A percentile compares a stretch with the other conserved stretches of the same genome.
Evolutionary conservation across 1,139 yeast species (phyloP).

Genomic region (Candida sp.): DNA sequence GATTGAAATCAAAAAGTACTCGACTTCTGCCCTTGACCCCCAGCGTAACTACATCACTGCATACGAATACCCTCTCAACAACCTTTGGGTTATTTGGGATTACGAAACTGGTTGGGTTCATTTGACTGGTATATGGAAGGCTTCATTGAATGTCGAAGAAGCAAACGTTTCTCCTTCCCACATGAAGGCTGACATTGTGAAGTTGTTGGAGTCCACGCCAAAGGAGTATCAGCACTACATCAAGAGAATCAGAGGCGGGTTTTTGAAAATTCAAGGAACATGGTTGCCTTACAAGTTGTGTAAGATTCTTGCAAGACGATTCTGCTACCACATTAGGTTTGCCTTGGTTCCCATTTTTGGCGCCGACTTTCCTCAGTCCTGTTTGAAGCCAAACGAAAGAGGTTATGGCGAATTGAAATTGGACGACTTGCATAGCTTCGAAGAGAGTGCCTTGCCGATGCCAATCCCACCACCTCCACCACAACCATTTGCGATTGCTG

Average conservation of each 20-base stretch:
- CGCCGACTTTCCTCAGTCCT: constrained; percentile 66
- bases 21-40: constrained; percentile 66
- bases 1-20: constrained; percentile 65
- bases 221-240: constrained; percentile 65
- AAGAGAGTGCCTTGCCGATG: constrained; percentile 12
- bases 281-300: constrained; percentile 87
- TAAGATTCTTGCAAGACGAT: constrained; percentile 67
- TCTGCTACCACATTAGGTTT: constrained; percentile 79
- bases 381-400: constrained; percentile 65
- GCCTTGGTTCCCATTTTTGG: constrained; percentile 87
- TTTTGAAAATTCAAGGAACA: constrained; percentile 92
- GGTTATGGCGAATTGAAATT: constrained; percentile 71
- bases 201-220: constrained; percentile 74
- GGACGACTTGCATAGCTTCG: constrained; percentile 34
- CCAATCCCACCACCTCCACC: constrained; percentile 7
- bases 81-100: constrained; percentile 86
- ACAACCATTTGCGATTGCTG: not conserved
- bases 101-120: constrained; percentile 88
- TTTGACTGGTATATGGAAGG: constrained; percentile 91
- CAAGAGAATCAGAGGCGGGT: constrained; percentile 88
- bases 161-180: constrained; percentile 24
- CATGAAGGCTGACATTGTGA: constrained; percentile 77
- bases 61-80: constrained; percentile 69
- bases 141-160: constrained; percentile 43
- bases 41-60: constrained; percentile 71